Conservation (phyloP, 352 stramenopile species). For the Globisporangium carolinianum region DNA sequence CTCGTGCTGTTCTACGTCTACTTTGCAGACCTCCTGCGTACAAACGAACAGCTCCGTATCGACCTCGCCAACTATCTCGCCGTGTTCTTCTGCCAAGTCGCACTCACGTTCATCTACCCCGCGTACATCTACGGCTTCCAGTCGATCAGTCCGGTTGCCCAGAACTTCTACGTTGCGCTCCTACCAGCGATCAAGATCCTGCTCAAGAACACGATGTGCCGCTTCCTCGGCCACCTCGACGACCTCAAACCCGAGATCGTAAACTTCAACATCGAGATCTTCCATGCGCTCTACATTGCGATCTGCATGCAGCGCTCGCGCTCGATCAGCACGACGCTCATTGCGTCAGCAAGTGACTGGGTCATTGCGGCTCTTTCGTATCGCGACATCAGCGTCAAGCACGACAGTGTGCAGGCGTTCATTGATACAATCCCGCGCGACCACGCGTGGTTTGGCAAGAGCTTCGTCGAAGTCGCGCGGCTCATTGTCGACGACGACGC, state of each 20-base stretch:
- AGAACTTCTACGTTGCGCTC: slow-evolving; percentile 27
- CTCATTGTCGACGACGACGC: slow-evolving; percentile 8
- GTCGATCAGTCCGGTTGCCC: slow-evolving; percentile 10
- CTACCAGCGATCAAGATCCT: slow-evolving; percentile 34
- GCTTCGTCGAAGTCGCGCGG: slow-evolving; percentile 2
- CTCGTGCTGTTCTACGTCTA: slow-evolving; percentile 16
- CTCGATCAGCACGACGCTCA: slow-evolving; percentile 8
- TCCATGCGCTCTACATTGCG: slow-evolving; percentile 19
- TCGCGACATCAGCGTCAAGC: background rate
- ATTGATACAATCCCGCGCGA: background rate
- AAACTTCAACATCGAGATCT: slow-evolving; percentile 23
- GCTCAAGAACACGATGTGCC: slow-evolving; percentile 29
- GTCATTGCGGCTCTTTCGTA: slow-evolving; percentile 1
- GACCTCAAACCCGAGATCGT: slow-evolving; percentile 19
- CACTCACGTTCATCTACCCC: slow-evolving; percentile 34
- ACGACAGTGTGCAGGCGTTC: background rate
- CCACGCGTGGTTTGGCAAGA: slow-evolving; percentile 3
- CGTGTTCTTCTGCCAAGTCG: slow-evolving; percentile 27
- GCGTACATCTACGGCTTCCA: slow-evolving; percentile 35
- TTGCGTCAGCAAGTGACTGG: slow-evolving; percentile 8
- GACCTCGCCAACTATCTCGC: slow-evolving; percentile 20
- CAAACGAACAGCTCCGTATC: slow-evolving; percentile 7
- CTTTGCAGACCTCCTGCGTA: slow-evolving; percentile 19
- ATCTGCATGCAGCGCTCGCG: slow-evolving; percentile 19
- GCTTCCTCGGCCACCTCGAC: slow-evolving; percentile 12